A percentile compares a stretch with the other conserved stretches of the same genome.
phyloP scores from a whole-genome alignment of 164 flowering plant species.

The Berberis thunbergii region DNA sequence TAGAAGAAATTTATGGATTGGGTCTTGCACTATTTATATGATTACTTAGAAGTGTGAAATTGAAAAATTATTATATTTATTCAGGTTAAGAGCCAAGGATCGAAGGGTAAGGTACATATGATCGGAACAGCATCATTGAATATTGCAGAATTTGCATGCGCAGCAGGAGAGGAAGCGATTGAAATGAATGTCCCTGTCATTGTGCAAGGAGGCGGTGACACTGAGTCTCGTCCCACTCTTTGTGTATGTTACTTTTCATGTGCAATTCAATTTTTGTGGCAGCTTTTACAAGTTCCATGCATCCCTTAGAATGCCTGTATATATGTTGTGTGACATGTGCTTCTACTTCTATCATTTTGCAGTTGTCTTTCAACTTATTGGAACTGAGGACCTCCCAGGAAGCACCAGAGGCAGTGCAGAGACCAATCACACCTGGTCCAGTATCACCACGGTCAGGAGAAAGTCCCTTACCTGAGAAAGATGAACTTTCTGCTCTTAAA shows the following conservation, averaged over 20 bases:
- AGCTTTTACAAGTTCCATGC: neutral
- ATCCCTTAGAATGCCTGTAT: neutral
- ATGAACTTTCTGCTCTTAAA: constrained; percentile 90
- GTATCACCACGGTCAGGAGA: constrained; percentile 39
- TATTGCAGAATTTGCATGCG: constrained; percentile 67
- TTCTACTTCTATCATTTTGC: constrained; percentile 9
- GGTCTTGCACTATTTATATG: too few species aligned
- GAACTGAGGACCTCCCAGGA: constrained; percentile 62
- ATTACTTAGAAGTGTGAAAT: too few species aligned
- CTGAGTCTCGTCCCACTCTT: constrained; percentile 48
- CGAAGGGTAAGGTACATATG: constrained; percentile 49
- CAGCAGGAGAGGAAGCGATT: constrained; percentile 43
- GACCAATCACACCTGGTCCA: constrained; percentile 41
- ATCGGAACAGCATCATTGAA: constrained; percentile 69
- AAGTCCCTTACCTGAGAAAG: constrained; percentile 45
- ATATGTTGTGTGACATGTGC: neutral
- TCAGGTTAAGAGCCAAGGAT: constrained; percentile 54
- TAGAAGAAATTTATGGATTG: too few species aligned
- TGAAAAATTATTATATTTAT: neutral
- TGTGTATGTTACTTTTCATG: constrained; percentile 27
- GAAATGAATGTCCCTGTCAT: constrained; percentile 56
- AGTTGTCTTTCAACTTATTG: constrained; percentile 53
- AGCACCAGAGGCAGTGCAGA: constrained; percentile 36
- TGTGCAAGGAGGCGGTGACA: constrained; percentile 15
- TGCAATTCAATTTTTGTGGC: neutral